Conservation (phyloP, 768 basidiomycete genomes). For the Termitomyces heimii region DNA sequence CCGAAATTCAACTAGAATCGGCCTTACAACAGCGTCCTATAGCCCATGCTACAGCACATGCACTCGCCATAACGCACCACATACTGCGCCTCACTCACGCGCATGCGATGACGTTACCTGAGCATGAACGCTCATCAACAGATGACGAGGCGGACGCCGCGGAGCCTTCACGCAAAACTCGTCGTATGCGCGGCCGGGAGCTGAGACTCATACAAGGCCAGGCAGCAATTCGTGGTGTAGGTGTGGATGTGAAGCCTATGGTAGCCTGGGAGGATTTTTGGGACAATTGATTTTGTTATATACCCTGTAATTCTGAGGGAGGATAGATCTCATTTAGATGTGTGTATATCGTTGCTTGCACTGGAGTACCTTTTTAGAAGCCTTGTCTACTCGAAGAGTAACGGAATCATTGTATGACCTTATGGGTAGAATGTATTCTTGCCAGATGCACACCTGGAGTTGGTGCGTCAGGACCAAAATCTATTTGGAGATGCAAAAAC, state of each 20-base stretch:
- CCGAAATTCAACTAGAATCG: neutral
- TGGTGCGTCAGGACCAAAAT: neutral
- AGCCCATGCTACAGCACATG: constrained; percentile 56
- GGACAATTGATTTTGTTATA: constrained; percentile 11
- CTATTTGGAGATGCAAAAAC: too few species aligned
- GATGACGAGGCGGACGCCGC: constrained; percentile 73
- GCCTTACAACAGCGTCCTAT: constrained; percentile 29
- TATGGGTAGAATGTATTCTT: neutral
- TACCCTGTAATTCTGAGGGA: neutral
- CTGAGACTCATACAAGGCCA: constrained; percentile 78
- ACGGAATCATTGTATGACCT: neutral
- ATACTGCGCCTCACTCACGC: constrained; percentile 59
- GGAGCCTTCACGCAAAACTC: constrained; percentile 59
- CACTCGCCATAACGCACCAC: constrained; percentile 72
- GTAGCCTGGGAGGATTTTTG: constrained; percentile 43
- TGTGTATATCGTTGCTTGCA: neutral
- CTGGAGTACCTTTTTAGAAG: neutral
- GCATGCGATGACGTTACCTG: constrained; percentile 49
- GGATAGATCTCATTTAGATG: neutral
- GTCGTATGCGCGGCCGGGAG: constrained; percentile 82
- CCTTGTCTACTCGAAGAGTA: neutral
- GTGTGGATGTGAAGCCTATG: constrained; percentile 29
- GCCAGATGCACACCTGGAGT: neutral
- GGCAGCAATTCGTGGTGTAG: constrained; percentile 50
- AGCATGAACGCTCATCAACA: constrained; percentile 51